Conservation (phyloP, 176 grass and related monocot genomes). For the Bolboschoenus planiculmis region DNA sequence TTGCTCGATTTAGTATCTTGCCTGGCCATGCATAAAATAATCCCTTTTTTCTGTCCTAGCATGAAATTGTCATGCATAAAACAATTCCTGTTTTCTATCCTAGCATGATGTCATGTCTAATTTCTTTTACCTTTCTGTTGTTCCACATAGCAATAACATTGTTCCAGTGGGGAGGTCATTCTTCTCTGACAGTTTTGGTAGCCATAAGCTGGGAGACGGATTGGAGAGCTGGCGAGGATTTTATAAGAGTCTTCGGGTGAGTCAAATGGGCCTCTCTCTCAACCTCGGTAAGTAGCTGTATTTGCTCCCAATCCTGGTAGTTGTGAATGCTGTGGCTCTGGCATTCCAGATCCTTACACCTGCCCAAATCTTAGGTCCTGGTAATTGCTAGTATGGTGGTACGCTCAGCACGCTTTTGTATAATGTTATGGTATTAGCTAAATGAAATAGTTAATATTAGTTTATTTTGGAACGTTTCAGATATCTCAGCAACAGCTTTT, state of each 20-base stretch:
- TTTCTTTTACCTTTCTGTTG: not conserved
- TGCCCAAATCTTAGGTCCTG: not conserved
- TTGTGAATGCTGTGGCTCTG: not conserved
- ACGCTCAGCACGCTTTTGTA: not conserved
- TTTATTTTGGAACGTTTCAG: slow-evolving; percentile 25
- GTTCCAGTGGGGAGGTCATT: slow-evolving; percentile 53
- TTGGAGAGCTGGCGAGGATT: slow-evolving; percentile 31
- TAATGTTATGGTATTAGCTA: not conserved
- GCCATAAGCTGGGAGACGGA: not conserved
- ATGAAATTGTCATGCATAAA: too few species aligned
- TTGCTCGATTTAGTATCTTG: not conserved
- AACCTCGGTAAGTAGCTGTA: slow-evolving; percentile 14
- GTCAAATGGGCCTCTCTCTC: slow-evolving; percentile 32
- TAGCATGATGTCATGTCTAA: not conserved
- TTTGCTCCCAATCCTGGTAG: not conserved
- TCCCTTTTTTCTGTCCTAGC: too few species aligned
- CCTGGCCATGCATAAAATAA: not conserved
- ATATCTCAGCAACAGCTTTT: slow-evolving; percentile 49
- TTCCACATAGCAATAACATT: not conserved
- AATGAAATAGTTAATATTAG: not conserved
- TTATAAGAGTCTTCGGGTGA: slow-evolving; percentile 19
- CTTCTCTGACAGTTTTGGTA: slow-evolving; percentile 33
- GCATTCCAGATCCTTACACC: not conserved
- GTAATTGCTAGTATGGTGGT: not conserved
- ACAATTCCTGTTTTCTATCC: not conserved